Base-by-base conservation (phyloP, 108 stramenopile genomes). In the Tribonema minus region DNA sequence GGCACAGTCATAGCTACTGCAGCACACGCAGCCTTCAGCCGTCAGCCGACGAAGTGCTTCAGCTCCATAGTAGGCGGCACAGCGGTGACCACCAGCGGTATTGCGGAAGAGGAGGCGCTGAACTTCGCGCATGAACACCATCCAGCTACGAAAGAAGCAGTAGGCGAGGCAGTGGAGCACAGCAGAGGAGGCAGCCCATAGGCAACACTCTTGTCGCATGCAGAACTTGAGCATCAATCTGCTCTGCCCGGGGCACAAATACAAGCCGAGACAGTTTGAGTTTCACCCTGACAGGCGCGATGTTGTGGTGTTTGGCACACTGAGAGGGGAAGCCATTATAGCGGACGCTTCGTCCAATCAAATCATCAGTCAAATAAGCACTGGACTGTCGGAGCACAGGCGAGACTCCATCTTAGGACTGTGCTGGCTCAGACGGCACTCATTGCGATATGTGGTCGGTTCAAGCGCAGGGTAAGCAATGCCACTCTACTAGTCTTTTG, bases 341-440 rank as follows among this genome's bases (percentile, higher is more conserved):
- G 73, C 64, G 5, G 73, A 75, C 46, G 39, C n/a, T n/a, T n/a
- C 63, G 29, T 65, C 34, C 33, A 75, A 66, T 29, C 28, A 26
- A 33, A 64, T 75, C 28, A 32, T 37, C 46, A 65, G 64, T 6
- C 65, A 63, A 15, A 75, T 75, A 9, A 35, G 64, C 15, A 61
- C 65, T 0, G 67, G 76, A 9, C 73, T 75, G 27, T 37, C 73
- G 33, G 61, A 34, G 37, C 32, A 80, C 63, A 41, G 62, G 32
- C 40, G 70, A 25, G 79, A 80, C 68, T 80, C 69, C 46, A 80
- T 80, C 33, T 41, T 80, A 15, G 79, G 78, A 25, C 78, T 80
- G 32, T 80, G 67, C 68, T 80, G 78, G 78, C 39, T 80, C 25
- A 69, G 63, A 30, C 67, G 39, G 12, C 28, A 68, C 34, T 69